Evolutionary conservation across 306 rosid species (phyloP), one percentile per base, ranked within the genome.

Genomic region (Pterocarpus macrocarpus): DNA sequence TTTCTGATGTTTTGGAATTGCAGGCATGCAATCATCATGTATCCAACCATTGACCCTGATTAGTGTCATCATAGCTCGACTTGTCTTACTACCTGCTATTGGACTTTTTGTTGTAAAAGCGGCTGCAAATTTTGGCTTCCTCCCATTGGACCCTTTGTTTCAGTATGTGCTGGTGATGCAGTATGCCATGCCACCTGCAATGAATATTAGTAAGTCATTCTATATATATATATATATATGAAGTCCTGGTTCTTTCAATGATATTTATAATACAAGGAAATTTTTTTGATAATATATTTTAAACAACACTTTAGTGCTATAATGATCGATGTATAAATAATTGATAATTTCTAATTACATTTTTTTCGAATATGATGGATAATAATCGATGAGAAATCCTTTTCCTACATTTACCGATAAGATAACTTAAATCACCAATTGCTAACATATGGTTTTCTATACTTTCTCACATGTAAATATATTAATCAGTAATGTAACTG

Each of bases 121-220:
- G 3, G 97, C 97, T 1, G 65, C 57, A 32, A 45, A 53, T 6
- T 76, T 94, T 4, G 95, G 95, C 5, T 72, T 89, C 38, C 87
- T 94, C 71, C 93, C 97, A 2, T 2, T 82, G 0, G 87, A 90
- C 64, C 96, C 96, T 57, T 82, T 94, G 77, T 94, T 82, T 79
- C 92, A 52, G 2, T 94, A 84, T 75, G 90, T 92, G 71, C 77
- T 94, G 53, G 87, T 92, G 84, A 35, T 90, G 62, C 98, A 94
- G 76, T 94, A 87, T 75, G 82, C 93, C 15, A 67, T 91, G 68
- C 98, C 98, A 44, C 98, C 98, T 5, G 98, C 98, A 6, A 89
- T 94, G 96, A 88, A 88, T 71, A 92, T 94, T 12, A 83, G 97
- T 92, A 67, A 79, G 88, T 35, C 7, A 61, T 43, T 77, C 17